phyloP scores from a whole-genome alignment of 2,329 filamentous ascomycete species.

The Cryphonectria carpinicola region DNA sequence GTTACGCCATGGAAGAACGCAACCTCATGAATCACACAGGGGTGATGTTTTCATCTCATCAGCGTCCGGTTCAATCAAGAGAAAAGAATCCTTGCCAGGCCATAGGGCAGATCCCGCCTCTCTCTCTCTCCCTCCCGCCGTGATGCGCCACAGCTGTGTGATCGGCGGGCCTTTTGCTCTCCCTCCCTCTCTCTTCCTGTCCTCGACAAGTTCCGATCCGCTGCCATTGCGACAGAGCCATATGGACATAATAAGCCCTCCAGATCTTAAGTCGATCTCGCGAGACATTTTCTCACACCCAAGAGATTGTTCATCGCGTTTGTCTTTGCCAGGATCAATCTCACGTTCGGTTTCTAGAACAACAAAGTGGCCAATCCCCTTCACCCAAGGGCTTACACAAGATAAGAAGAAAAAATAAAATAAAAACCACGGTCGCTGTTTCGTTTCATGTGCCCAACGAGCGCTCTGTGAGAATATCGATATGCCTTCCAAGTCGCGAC shows the following conservation, averaged over 20 bases:
- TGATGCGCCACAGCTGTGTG: neutral
- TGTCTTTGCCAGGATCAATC: neutral
- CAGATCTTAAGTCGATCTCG: neutral
- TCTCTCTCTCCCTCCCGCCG: neutral
- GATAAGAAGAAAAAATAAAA: neutral
- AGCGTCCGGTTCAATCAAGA: neutral
- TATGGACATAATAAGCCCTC: neutral
- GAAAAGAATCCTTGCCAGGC: neutral
- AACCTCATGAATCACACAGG: neutral
- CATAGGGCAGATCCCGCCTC: neutral
- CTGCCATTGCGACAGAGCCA: neutral
- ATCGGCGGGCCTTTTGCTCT: neutral
- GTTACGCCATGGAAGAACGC: neutral
- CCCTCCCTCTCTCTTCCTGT: too few species aligned
- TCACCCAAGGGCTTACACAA: neutral
- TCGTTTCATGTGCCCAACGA: neutral
- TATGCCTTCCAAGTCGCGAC: neutral
- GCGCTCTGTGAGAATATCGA: neutral
- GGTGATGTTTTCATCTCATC: slow-evolving; percentile 4
- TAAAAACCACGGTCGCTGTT: neutral
- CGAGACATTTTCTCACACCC: neutral
- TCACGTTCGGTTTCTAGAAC: neutral
- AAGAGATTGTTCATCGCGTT: neutral
- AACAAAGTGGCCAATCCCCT: neutral
- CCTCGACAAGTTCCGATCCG: neutral